phyloP scores from a whole-genome alignment of 192 early-diverging fungal genomes.

The Chytriomyces sp. region DNA sequence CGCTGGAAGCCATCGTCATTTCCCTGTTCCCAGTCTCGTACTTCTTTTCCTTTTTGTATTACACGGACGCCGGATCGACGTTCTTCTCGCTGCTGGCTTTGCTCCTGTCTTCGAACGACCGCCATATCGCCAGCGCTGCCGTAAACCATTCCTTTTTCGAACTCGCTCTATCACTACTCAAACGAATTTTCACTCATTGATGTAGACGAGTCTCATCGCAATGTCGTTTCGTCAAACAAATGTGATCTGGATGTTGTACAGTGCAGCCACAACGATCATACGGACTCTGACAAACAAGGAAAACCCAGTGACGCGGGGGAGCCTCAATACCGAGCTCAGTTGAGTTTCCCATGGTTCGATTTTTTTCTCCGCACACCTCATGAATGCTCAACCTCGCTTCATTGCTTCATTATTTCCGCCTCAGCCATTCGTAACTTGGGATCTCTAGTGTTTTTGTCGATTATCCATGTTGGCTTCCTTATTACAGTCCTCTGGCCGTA shows the following conservation, averaged over 20 bases:
- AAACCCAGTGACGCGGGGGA: conserved; percentile 34
- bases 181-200: background rate
- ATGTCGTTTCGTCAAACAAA: conserved; percentile 89
- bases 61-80: conserved; percentile 88
- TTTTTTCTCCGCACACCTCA: no score
- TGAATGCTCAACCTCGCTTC: background rate
- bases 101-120: conserved; percentile 52
- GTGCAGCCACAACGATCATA: conserved; percentile 48
- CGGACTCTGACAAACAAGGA: conserved; percentile 22
- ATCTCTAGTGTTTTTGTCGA: background rate
- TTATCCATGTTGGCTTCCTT: conserved; percentile 9
- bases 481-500: conserved; percentile 57
- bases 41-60: conserved; percentile 89
- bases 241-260: conserved; percentile 82
- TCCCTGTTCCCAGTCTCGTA: conserved; percentile 76
- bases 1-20: conserved; percentile 44
- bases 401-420: background rate
- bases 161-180: conserved; percentile 1
- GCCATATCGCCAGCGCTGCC: conserved; percentile 59
- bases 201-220: conserved; percentile 42
- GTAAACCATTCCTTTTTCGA: conserved; percentile 44
- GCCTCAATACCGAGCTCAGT: conserved; percentile 11
- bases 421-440: background rate
- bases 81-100: conserved; percentile 78
- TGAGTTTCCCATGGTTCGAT: no score